phyloP scores from a whole-genome alignment of 2,329 filamentous ascomycete species.

The Plectosphaerella sp. region DNA sequence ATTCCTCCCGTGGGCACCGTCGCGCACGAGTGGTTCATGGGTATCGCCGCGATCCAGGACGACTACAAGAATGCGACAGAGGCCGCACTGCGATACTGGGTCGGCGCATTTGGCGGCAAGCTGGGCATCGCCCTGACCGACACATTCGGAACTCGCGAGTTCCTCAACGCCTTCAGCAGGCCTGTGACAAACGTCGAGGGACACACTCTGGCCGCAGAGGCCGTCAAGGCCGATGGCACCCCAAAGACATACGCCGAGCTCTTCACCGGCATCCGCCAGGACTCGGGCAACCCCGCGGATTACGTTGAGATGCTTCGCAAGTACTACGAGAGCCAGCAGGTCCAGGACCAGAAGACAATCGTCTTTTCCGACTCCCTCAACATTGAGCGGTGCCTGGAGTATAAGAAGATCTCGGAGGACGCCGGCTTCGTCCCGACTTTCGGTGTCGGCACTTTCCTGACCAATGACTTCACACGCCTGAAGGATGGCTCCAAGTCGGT shows the following conservation, averaged over 20 bases:
- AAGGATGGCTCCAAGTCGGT: slow-evolving; percentile 76
- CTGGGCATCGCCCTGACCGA: slow-evolving; percentile 89
- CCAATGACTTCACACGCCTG: slow-evolving; percentile 81
- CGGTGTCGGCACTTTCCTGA: slow-evolving; percentile 92
- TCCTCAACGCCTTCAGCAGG: slow-evolving; percentile 78
- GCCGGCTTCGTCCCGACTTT: slow-evolving; percentile 83
- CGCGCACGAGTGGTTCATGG: slow-evolving; percentile 99
- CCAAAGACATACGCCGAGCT: slow-evolving; percentile 70
- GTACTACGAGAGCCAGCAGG: slow-evolving; percentile 74
- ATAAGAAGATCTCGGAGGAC: slow-evolving; percentile 77
- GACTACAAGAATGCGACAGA: slow-evolving; percentile 85
- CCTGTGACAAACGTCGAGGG: slow-evolving; percentile 45
- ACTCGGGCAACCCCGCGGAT: slow-evolving; percentile 78
- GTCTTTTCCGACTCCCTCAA: slow-evolving; percentile 96
- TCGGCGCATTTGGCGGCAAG: slow-evolving; percentile 81
- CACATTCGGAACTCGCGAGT: slow-evolving; percentile 89
- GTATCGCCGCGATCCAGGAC: slow-evolving; percentile 83
- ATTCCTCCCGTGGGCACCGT: slow-evolving; percentile 81
- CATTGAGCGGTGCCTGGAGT: slow-evolving; percentile 84
- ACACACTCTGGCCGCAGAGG: slow-evolving; percentile 24
- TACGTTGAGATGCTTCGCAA: slow-evolving; percentile 75
- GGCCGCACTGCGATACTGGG: slow-evolving; percentile 80
- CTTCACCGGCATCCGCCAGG: slow-evolving; percentile 82
- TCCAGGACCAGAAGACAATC: slow-evolving; percentile 78
- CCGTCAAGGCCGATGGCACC: slow-evolving; percentile 30